A percentile compares a stretch with the other conserved stretches of the same genome.
phyloP scores from a whole-genome alignment of 1,139 yeast genomes.

The Yamadazyma epiphylla region DNA sequence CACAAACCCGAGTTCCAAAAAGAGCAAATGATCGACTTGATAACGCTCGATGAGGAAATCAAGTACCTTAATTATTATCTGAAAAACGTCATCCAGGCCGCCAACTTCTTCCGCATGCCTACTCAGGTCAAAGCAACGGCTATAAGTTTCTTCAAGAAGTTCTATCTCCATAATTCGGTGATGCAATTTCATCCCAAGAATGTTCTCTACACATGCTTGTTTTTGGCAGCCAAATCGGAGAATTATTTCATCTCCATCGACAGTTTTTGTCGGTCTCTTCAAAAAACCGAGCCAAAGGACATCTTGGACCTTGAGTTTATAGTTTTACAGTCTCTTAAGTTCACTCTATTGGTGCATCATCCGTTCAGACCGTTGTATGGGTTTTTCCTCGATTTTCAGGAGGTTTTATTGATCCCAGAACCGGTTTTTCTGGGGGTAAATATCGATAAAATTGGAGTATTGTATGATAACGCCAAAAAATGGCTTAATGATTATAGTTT shows the following conservation, averaged over 20 bases:
- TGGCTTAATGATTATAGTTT: conserved; percentile 61
- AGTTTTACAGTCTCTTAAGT: conserved; percentile 68
- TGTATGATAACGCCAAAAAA: conserved; percentile 67
- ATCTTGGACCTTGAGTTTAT: conserved; percentile 76
- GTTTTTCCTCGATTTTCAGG: conserved; percentile 82
- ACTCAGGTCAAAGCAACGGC: conserved; percentile 73
- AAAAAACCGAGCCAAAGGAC: conserved; percentile 61
- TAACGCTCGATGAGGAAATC: conserved; percentile 66
- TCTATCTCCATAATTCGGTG: conserved; percentile 73
- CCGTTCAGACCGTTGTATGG: conserved; percentile 89
- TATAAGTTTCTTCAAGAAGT: conserved; percentile 73
- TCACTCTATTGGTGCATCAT: conserved; percentile 82
- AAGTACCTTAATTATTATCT: conserved; percentile 67
- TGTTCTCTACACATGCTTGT: conserved; percentile 78
- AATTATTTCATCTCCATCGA: conserved; percentile 84
- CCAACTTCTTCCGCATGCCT: conserved; percentile 43
- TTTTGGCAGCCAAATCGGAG: conserved; percentile 89
- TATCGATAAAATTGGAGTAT: conserved; percentile 44
- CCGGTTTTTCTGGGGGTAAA: conserved; percentile 25
- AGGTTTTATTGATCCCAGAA: conserved; percentile 43
- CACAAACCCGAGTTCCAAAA: conserved; percentile 31
- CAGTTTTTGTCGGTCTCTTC: conserved; percentile 68
- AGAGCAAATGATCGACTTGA: conserved; percentile 35
- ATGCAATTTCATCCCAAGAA: conserved; percentile 87
- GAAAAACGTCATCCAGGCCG: conserved; percentile 59